Evolutionary conservation across 495 filamentous ascomycete genomes (phyloP), one percentile per base, ranked within the genome.

Genomic region (Lasiosphaeris hirsuta): DNA sequence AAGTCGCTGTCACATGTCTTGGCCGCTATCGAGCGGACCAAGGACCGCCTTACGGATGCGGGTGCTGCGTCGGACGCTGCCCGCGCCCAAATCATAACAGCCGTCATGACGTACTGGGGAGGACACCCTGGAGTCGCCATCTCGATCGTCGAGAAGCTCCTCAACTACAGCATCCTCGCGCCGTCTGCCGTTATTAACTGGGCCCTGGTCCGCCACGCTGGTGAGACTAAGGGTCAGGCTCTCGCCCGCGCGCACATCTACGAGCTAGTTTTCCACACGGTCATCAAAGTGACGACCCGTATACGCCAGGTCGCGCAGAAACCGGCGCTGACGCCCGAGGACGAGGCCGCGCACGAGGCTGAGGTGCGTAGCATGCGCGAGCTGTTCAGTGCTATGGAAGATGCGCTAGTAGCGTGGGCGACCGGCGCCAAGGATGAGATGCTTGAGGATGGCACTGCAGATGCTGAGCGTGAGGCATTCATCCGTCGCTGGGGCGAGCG

Each of bases 1-100:
- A 97, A 97, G 70, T 96, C 92, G 0, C 86, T 98, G 10, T 97
- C 93, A 5, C 94, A 98, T 68, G 90, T 97, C 9, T 81, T 98
- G 19, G 94, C 90, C 11, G 95, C 90, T 72, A 96, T 98, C 64
- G 94, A 98, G 68, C 88, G 94, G 49, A 93, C 89, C 76, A 97
- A 96, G 70, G 92, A 96, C 46, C 88, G 90, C 9, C 85, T 98
- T 4, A 73, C 96, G 2, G 81, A 85, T 46, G 85, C 93, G 48
- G 92, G 90, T 11, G 75, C 84, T 0, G 78, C 81, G 47, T 93
- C 89, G 0, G 81, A 87, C 40, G 75, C 75, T 17, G 91, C 90
- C 2, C 84, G 90, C 15, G 81, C 82, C 52, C 95, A 99, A 69
- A 96, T 99, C 59, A 89, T 97, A 58, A 81, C 84, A 10, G 89